phyloP scores from a whole-genome alignment of 768 basidiomycete species.

The Boletus rufocinnamomeus region DNA sequence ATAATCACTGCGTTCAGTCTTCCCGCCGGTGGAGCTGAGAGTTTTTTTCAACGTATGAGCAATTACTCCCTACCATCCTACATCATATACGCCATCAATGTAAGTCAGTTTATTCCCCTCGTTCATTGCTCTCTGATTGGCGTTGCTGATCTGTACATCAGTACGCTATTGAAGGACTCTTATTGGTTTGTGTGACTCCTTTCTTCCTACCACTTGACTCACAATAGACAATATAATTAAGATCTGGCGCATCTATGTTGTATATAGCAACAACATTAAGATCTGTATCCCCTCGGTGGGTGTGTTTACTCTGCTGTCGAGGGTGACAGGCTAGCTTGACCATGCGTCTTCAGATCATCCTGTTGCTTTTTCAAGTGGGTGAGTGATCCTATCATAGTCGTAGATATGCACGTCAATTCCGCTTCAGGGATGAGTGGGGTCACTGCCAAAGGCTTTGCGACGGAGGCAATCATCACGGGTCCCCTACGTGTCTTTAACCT shows the following conservation, averaged over 20 bases:
- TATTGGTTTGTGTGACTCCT: slow-evolving; percentile 18
- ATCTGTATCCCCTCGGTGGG: slow-evolving; percentile 26
- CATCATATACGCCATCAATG: slow-evolving; percentile 22
- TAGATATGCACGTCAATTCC: neutral
- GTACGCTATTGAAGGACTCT: slow-evolving; percentile 18
- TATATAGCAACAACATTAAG: slow-evolving; percentile 16
- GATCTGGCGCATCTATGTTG: slow-evolving; percentile 29
- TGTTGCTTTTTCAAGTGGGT: slow-evolving; percentile 21
- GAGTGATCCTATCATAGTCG: neutral
- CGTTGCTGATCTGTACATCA: neutral
- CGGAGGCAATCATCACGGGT: neutral
- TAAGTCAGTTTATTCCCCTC: neutral
- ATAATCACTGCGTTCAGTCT: slow-evolving; percentile 1
- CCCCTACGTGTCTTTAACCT: slow-evolving; percentile 7
- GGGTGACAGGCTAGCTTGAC: neutral
- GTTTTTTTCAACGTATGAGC: slow-evolving; percentile 2
- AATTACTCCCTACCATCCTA: slow-evolving; percentile 12
- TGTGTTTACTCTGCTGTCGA: slow-evolving; percentile 3
- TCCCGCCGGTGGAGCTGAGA: neutral
- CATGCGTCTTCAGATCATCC: slow-evolving; percentile 4
- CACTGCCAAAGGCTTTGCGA: slow-evolving; percentile 13
- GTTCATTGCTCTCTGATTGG: neutral
- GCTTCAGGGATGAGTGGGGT: slow-evolving; percentile 11
- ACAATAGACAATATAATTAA: neutral
- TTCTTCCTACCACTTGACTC: neutral